These are phyloP conservation scores for Penicillium oxalicum DNA, from an alignment of 2,329 filamentous ascomycete species.

Conservation along the genomic window DNA sequence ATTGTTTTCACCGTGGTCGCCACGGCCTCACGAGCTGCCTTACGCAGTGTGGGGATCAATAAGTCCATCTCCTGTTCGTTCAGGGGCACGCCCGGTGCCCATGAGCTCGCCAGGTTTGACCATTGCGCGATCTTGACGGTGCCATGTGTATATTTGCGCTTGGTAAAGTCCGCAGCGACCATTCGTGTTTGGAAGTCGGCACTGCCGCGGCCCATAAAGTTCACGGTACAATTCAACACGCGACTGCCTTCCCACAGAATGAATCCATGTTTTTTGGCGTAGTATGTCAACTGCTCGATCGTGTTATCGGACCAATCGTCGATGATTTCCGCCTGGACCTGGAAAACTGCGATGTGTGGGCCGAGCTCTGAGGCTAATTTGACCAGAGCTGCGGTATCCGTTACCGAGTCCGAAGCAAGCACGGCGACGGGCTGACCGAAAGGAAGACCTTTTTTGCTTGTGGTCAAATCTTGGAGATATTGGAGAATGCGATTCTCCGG, in stretches of 20 bases:
- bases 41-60: slow-evolving; percentile 38
- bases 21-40: slow-evolving; percentile 39
- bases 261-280: slow-evolving; percentile 35
- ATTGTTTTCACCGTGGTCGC: slow-evolving; percentile 35
- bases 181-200: slow-evolving; percentile 28
- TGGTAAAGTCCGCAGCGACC: slow-evolving; percentile 29
- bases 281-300: slow-evolving; percentile 33
- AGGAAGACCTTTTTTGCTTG: slow-evolving; percentile 33
- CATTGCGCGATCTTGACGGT: slow-evolving; percentile 34
- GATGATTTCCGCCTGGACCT: slow-evolving; percentile 58
- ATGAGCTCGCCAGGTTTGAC: slow-evolving; percentile 36
- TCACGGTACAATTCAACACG: slow-evolving; percentile 33
- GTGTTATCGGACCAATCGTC: slow-evolving; percentile 56
- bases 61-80: slow-evolving; percentile 37
- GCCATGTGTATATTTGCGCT: slow-evolving; percentile 37
- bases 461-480: slow-evolving; percentile 32
- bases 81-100: slow-evolving; percentile 32
- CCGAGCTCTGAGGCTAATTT: slow-evolving; percentile 53
- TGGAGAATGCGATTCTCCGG: slow-evolving; percentile 32
- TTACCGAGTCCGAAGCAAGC: slow-evolving; percentile 54
- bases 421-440: slow-evolving; percentile 35
- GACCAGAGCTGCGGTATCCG: slow-evolving; percentile 51
- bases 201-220: slow-evolving; percentile 25
- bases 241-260: slow-evolving; percentile 39
- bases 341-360: slow-evolving; percentile 55